Conservation (phyloP, 306 rosid genomes). For the Fagus sylvatica region DNA sequence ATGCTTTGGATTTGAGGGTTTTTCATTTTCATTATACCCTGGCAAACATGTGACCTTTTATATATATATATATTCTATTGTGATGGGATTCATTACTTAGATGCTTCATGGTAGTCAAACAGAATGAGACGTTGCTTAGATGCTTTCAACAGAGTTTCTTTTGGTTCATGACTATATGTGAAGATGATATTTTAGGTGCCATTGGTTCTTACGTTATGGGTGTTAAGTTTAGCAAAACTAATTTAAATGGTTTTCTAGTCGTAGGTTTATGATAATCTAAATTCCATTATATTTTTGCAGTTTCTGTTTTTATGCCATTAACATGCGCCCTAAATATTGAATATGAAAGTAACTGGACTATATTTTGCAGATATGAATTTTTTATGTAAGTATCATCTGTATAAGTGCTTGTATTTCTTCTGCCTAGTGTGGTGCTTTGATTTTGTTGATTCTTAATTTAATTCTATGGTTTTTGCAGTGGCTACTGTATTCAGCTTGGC, state of each 20-base stretch:
- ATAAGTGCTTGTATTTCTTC: too few relatives aligned
- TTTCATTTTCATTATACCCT: background rate
- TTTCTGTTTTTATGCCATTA: background rate
- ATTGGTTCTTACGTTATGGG: background rate
- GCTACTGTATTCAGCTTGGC: too few relatives aligned
- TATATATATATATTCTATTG: background rate
- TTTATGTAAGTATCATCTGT: too few relatives aligned
- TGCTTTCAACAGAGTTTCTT: too few relatives aligned
- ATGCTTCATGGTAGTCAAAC: background rate
- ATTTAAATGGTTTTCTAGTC: background rate
- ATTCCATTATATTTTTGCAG: background rate
- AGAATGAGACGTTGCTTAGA: background rate
- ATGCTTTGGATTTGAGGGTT: background rate
- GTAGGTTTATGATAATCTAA: background rate
- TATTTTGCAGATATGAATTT: too few relatives aligned
- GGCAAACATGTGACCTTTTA: background rate
- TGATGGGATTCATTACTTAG: background rate
- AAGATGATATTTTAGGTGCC: background rate
- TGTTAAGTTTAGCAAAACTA: background rate
- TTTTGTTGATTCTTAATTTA: too few relatives aligned
- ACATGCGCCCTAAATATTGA: background rate
- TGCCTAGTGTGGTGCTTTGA: too few relatives aligned
- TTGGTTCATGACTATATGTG: background rate
- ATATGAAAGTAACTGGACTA: constrained; percentile 1
- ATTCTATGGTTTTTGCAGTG: too few relatives aligned